Conservation (phyloP, 1,284 basidiomycete species). For the Trametes polyzona region DNA sequence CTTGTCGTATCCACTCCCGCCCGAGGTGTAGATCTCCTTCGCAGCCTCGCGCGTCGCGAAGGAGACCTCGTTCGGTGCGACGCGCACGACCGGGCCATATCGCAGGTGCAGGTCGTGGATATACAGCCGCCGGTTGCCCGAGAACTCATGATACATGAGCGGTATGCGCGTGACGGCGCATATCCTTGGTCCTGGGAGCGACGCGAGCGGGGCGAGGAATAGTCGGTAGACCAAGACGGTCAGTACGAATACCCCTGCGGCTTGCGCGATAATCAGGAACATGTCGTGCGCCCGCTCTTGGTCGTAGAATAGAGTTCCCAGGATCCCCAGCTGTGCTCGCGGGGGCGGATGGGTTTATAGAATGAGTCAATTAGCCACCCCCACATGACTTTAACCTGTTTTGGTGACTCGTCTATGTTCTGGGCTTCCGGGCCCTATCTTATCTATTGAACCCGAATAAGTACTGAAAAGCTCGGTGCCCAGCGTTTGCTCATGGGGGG, state of each 20-base stretch:
- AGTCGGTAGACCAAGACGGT: conserved; percentile 20
- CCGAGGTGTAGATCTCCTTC: conserved; percentile 32
- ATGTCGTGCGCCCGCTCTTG: not conserved
- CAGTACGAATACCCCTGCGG: not conserved
- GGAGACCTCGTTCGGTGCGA: conserved; percentile 35
- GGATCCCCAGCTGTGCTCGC: too few species aligned
- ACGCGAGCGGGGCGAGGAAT: conserved; percentile 26
- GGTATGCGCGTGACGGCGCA: conserved; percentile 28
- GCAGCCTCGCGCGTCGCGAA: conserved; percentile 30
- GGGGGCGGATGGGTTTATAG: too few species aligned
- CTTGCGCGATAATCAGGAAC: not conserved
- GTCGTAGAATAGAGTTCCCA: too few species aligned
- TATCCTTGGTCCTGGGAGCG: conserved; percentile 29
- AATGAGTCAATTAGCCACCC: too few species aligned
- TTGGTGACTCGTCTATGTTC: too few species aligned
- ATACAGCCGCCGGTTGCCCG: conserved; percentile 18
- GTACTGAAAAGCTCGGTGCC: too few species aligned
- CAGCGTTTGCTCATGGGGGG: too few species aligned
- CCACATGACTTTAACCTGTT: too few species aligned
- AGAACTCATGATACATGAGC: conserved; percentile 31
- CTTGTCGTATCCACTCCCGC: conserved; percentile 33
- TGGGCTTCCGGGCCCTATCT: too few species aligned
- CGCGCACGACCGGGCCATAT: conserved; percentile 33
- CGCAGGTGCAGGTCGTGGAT: conserved; percentile 30
- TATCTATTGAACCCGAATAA: too few species aligned